Percentiles rank a stretch among this genome's conserved stretches.
Conservation (phyloP, 2,329 filamentous ascomycete genomes). For the Fusarium continuum region DNA sequence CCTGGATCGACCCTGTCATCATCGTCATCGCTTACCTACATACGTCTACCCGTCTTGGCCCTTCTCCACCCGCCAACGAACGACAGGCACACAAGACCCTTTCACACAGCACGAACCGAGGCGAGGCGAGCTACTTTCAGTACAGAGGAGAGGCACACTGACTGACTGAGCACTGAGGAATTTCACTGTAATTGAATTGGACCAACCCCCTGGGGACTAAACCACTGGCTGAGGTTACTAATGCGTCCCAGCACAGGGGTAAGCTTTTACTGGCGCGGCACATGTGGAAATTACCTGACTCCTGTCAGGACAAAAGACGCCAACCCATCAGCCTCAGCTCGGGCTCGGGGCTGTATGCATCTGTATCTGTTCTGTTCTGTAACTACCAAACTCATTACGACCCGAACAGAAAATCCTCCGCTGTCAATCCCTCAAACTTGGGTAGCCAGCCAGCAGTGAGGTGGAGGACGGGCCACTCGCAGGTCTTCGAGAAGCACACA, state of each 20-base stretch:
- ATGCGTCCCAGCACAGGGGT: constrained; percentile 21
- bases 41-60: constrained; percentile 31
- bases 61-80: constrained; percentile 20
- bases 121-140: not conserved
- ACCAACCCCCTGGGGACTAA: not conserved
- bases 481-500: constrained; percentile 24
- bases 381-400: not conserved
- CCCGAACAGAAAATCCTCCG: not conserved
- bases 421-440: constrained; percentile 7
- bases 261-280: constrained; percentile 22
- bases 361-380: no score
- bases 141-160: no score
- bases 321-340: constrained; percentile 6
- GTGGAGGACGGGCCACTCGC: not conserved
- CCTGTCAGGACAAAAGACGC: constrained; percentile 13
- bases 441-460: not conserved
- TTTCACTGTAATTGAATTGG: constrained; percentile 3
- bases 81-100: constrained; percentile 4
- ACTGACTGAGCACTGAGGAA: not conserved
- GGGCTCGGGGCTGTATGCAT: not conserved
- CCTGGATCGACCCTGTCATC: constrained; percentile 34
- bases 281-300: constrained; percentile 32
- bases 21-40: constrained; percentile 30
- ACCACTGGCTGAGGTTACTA: not conserved
- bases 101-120: not conserved